Conservation (phyloP, 306 rosid species). For the Dalbergia cochinchinensis region DNA sequence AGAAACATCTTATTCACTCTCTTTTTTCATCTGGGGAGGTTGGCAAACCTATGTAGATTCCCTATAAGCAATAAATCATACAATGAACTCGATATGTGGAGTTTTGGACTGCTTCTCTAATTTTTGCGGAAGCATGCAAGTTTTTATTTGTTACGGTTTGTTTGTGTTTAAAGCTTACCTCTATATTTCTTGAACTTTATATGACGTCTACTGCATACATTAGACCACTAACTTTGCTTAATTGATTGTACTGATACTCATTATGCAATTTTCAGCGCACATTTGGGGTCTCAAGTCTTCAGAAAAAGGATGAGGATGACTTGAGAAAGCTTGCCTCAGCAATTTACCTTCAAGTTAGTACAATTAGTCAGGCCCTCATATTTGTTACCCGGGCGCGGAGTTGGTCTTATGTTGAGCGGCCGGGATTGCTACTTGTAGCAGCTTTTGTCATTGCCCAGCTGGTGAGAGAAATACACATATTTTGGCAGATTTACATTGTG, state of each 20-base stretch:
- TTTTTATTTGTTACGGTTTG: no score
- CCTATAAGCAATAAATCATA: no score
- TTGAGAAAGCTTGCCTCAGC: constrained; percentile 76
- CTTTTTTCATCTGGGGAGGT: background rate
- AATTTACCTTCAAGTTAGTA: constrained; percentile 85
- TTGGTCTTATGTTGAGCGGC: constrained; percentile 83
- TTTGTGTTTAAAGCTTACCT: no score
- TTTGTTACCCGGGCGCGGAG: constrained; percentile 78
- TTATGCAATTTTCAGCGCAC: constrained; percentile 53
- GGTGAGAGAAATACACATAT: constrained; percentile 58
- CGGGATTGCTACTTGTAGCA: constrained; percentile 70
- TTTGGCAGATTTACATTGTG: background rate
- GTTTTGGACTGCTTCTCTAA: no score
- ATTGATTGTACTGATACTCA: constrained; percentile 19
- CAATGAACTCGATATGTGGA: no score
- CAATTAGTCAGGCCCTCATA: constrained; percentile 83
- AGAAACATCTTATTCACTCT: background rate
- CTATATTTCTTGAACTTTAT: no score
- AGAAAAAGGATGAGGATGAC: constrained; percentile 49
- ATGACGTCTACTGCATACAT: no score
- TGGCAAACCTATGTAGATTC: no score
- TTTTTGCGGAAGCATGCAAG: no score
- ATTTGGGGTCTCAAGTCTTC: constrained; percentile 87
- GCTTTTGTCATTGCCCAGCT: constrained; percentile 82
- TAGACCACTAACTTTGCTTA: no score